Conservation (phyloP, 2,329 filamentous ascomycete genomes). For the Clarireedia homoeocarpa region DNA sequence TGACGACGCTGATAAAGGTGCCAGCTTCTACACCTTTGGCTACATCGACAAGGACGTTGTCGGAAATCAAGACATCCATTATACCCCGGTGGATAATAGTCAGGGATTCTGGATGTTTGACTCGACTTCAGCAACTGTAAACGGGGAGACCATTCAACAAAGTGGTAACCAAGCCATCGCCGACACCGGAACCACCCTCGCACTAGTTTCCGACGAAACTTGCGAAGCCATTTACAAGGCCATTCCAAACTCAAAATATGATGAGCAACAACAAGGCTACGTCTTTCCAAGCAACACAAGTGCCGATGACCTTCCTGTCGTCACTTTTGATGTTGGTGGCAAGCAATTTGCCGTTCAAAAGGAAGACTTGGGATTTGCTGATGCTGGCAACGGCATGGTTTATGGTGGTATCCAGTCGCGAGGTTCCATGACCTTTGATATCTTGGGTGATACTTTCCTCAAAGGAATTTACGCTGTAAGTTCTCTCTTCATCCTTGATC, state of each 20-base stretch:
- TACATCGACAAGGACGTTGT: conserved; percentile 60
- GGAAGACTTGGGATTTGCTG: conserved; percentile 50
- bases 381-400: conserved; percentile 42
- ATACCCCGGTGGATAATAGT: conserved; percentile 53
- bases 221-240: conserved; percentile 55
- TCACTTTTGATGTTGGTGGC: conserved; percentile 57
- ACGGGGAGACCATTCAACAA: conserved; percentile 43
- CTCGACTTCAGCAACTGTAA: conserved; percentile 49
- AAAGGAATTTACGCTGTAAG: conserved; percentile 51
- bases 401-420: conserved; percentile 55
- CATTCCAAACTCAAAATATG: conserved; percentile 54
- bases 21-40: conserved; percentile 66
- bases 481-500: conserved; percentile 7
- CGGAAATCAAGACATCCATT: conserved; percentile 45
- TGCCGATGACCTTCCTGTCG: conserved; percentile 46
- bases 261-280: conserved; percentile 51
- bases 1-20: conserved; percentile 31
- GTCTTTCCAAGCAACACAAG: conserved; percentile 49
- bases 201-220: conserved; percentile 52
- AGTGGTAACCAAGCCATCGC: conserved; percentile 57
- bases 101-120: conserved; percentile 62
- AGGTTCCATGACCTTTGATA: conserved; percentile 46
- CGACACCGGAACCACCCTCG: conserved; percentile 65
- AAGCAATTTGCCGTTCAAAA: conserved; percentile 49
- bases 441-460: conserved; percentile 50